These are phyloP conservation scores for Suhomyces coccinellae DNA, from an alignment of 1,139 yeast genomes.

Conservation along the genomic window DNA sequence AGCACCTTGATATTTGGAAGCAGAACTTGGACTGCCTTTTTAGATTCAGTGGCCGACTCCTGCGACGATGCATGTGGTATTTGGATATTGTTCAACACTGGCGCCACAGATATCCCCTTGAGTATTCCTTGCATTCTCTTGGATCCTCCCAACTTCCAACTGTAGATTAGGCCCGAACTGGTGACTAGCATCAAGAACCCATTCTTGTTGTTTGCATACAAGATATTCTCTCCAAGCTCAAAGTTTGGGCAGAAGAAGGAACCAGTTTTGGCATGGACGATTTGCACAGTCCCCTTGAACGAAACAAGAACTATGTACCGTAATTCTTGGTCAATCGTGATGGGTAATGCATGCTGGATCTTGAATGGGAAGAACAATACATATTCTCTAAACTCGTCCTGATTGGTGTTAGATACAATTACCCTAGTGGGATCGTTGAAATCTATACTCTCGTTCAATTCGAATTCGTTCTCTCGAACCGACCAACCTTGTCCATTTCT, in stretches of 20 bases:
- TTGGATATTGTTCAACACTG: slow-evolving; percentile 41
- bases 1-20: slow-evolving; percentile 32
- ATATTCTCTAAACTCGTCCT: slow-evolving; percentile 21
- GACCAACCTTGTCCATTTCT: slow-evolving; percentile 49
- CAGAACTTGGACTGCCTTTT: slow-evolving; percentile 16
- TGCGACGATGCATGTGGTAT: slow-evolving; percentile 7
- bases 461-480: slow-evolving; percentile 31
- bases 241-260: slow-evolving; percentile 47
- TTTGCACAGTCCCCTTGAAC: slow-evolving; percentile 66
- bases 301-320: slow-evolving; percentile 60
- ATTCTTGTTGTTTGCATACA: slow-evolving; percentile 51
- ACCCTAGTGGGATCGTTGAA: slow-evolving; percentile 49
- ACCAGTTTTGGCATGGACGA: slow-evolving; percentile 69
- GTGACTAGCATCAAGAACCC: slow-evolving; percentile 57
- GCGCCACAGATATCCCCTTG: slow-evolving; percentile 51
- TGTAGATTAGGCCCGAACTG: slow-evolving; percentile 47
- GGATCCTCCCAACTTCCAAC: slow-evolving; percentile 42
- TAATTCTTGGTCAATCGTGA: slow-evolving; percentile 28
- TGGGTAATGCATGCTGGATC: slow-evolving; percentile 44
- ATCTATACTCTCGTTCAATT: slow-evolving; percentile 31
- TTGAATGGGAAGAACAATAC: slow-evolving; percentile 42
- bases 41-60: slow-evolving; percentile 7
- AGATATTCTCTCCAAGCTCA: slow-evolving; percentile 60
- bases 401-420: slow-evolving; percentile 30
- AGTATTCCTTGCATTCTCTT: slow-evolving; percentile 23